Evolutionary conservation across 1,284 basidiomycete genomes (phyloP), one percentile per base, ranked within the genome.

Genomic region (Gymnopus androsaceus): DNA sequence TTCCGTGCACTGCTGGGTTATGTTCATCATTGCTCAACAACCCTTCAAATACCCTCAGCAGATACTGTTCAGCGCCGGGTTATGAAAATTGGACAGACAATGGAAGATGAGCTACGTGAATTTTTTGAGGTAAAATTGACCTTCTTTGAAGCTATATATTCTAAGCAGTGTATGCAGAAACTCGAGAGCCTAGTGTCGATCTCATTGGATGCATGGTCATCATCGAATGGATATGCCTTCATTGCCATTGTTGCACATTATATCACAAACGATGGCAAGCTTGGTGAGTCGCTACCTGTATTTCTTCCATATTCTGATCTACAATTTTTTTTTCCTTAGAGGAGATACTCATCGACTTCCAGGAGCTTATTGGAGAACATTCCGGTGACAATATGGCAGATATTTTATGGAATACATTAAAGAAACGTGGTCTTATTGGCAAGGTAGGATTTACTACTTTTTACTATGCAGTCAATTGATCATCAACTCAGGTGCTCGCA

Each of bases 221-320:
- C 66, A 15, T 61, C 57, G 34, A 71, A 70, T 53, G 50, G 61
- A 4, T 62, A 63, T 61, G 70, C 71, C 2, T 73, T 71, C 47
- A 47, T 73, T 11, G 69, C 68, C 0, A 69, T 72, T 47, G 63
- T 72, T 27, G 67, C 67, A 3, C 67, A 72, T 51, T 70, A 68
- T 49, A 51, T 71, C 4, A 65, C 51, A 0, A 65, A 69, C 23
- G n/a, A n/a, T n/a, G n/a, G n/a, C n/a, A n/a, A n/a, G n/a, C n/a
- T n/a, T n/a, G n/a, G n/a, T n/a, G n/a, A 56, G 66, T 8, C 66
- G 69, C 7, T 27, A 63, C 23, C 48, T 63, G 5, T 61, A 66
- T 65, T 25, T 51, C 45, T 52, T 23, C 15, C 7, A 27, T 7
- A 7, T 6, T 25, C 23, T 25, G 27, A 21, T 7, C 23, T 12